Evolutionary conservation across 176 grass and related monocot species (phyloP), one percentile per base, ranked within the genome.

Genomic region (Cocos nucifera): DNA sequence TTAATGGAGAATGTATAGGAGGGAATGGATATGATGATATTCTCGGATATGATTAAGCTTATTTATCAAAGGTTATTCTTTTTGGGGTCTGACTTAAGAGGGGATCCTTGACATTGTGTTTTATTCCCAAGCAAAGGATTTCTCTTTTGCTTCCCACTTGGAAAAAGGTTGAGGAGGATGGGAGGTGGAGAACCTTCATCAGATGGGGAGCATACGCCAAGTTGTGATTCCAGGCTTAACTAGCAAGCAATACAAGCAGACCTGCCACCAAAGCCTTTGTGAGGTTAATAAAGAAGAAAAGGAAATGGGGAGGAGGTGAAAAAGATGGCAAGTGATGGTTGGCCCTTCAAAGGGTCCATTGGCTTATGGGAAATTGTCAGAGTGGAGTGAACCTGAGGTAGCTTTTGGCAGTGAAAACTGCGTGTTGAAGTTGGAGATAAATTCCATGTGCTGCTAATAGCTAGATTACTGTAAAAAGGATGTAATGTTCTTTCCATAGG

Each of bases 111-210:
- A 52, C 60, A 69, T 17, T 66, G 62, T 71, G 63, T 87, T 62
- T 79, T 78, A 62, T 85, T 89, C 74, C 58, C 78, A 81, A 79
- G 75, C 63, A 82, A 82, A 69, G 75, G 70, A 86, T 86, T 78
- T 82, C 65, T 65, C 74, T 82, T 78, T 59, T 66, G 78, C 77
- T 86, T 86, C 68, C 61, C 73, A 48, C 35, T 57, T 23, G 58
- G 32, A 19, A 71, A 56, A 51, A 17, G 20, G 8, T 19, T n/a
- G 35, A 19, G 19, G 60, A 44, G 58, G 26, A 54, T 67, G 64
- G 20, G 49, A 5, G 64, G 66, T 48, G 53, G 66, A 24, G 23
- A 71, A 23, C 22, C 69, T 60, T 71, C 29, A 64, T 15, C 62
- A 64, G 44, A 64, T 30, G 79, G 61, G 32, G 9, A 67, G 69